Evolutionary conservation across 2,329 filamentous ascomycete species (phyloP).

Genomic region (Nothopassalora personata): DNA sequence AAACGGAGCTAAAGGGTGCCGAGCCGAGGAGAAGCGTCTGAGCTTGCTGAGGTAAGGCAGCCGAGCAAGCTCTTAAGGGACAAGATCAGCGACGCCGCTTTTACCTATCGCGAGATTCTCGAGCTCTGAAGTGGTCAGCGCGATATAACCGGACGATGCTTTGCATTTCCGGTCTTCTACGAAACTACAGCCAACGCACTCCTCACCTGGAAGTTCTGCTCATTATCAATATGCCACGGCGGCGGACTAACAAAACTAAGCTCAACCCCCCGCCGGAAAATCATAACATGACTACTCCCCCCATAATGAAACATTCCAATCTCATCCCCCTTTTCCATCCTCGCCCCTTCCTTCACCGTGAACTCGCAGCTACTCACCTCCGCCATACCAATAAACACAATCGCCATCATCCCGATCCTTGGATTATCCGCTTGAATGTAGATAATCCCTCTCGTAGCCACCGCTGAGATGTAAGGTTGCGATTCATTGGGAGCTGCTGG

Average conservation of each 20-base stretch:
- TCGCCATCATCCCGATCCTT: conserved; percentile 61
- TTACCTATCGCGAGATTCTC: too few relatives aligned
- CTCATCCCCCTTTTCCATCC: conserved; percentile 63
- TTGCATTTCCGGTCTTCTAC: neutral
- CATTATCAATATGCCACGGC: neutral
- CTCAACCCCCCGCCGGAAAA: conserved; percentile 56
- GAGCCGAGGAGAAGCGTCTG: too few relatives aligned
- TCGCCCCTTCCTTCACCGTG: conserved; percentile 59
- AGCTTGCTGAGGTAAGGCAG: too few relatives aligned
- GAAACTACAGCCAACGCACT: neutral
- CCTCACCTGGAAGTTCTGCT: neutral
- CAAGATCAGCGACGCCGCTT: too few relatives aligned
- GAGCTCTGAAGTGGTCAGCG: too few relatives aligned
- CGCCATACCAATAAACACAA: conserved; percentile 68
- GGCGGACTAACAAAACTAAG: conserved; percentile 15
- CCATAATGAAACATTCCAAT: conserved; percentile 73
- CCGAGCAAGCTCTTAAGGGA: too few relatives aligned
- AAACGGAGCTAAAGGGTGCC: too few relatives aligned
- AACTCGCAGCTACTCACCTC: conserved; percentile 69
- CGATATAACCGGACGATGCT: too few relatives aligned
- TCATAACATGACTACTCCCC: conserved; percentile 61
- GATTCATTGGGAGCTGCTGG: neutral
- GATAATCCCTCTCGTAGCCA: conserved; percentile 64
- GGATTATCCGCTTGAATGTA: conserved; percentile 64
- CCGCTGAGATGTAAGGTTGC: conserved; percentile 51